Evolutionary conservation across 345 rosid species (phyloP).

Genomic region (Tarenaya hassleriana): DNA sequence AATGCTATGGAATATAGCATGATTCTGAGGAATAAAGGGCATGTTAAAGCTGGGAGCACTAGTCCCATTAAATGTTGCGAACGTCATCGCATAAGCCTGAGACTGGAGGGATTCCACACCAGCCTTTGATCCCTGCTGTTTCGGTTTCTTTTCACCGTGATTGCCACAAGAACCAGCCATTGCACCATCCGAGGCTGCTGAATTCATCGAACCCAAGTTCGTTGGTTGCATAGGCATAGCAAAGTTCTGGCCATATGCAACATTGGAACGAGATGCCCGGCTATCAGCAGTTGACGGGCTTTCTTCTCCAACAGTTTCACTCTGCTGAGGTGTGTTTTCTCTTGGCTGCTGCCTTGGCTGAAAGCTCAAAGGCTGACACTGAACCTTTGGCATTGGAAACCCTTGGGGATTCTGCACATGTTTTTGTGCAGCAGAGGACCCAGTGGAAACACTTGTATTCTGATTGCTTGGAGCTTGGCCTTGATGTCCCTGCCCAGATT

Average conservation of each 20-base stretch:
- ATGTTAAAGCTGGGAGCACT: conserved; percentile 54
- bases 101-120: conserved; percentile 54
- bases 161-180: conserved; percentile 33
- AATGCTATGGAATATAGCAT: conserved; percentile 59
- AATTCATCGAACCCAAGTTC: conserved; percentile 59
- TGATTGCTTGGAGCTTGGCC: conserved; percentile 44
- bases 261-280: conserved; percentile 52
- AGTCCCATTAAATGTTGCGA: conserved; percentile 59
- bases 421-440: conserved; percentile 73
- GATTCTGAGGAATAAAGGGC: conserved; percentile 68
- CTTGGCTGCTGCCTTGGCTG: conserved; percentile 59
- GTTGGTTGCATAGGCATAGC: conserved; percentile 53
- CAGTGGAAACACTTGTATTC: conserved; percentile 57
- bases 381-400: conserved; percentile 53
- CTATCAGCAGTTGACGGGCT: conserved; percentile 80
- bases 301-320: conserved; percentile 67
- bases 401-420: conserved; percentile 71
- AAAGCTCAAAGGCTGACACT: conserved; percentile 46
- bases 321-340: conserved; percentile 55
- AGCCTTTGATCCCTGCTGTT: conserved; percentile 47
- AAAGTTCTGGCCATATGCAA: conserved; percentile 56
- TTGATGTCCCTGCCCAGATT: conserved; percentile 54
- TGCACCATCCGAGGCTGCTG: conserved; percentile 47
- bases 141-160: conserved; percentile 62
- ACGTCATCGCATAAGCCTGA: conserved; percentile 90